phyloP scores from a whole-genome alignment of 2,329 filamentous ascomycete species.

The Claviceps pusilla region DNA sequence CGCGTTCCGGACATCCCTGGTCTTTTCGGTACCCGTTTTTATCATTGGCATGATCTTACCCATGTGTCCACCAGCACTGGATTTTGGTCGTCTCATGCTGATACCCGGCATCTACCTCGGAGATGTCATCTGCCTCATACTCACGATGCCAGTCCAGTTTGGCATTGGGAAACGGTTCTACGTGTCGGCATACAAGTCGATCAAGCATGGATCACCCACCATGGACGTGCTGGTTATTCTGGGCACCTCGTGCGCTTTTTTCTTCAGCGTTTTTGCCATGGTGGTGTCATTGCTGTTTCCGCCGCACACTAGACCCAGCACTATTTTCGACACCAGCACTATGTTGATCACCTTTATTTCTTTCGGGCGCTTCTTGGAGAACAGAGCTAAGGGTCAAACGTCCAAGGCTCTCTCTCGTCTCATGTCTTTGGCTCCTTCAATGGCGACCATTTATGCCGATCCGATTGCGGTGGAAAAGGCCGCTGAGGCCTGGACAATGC shows the following conservation, averaged over 20 bases:
- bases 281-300: slow-evolving; percentile 58
- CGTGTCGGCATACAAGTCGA: slow-evolving; percentile 76
- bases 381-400: slow-evolving; percentile 87
- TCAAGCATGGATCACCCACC: slow-evolving; percentile 81
- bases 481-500: slow-evolving; percentile 55
- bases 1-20: slow-evolving; percentile 62
- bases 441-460: slow-evolving; percentile 92
- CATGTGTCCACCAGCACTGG: slow-evolving; percentile 61
- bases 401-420: slow-evolving; percentile 83
- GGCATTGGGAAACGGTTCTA: slow-evolving; percentile 94
- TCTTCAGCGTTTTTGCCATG: slow-evolving; percentile 87
- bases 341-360: slow-evolving; percentile 97
- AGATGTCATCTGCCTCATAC: slow-evolving; percentile 65
- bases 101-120: slow-evolving; percentile 72
- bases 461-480: slow-evolving; percentile 86
- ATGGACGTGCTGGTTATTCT: slow-evolving; percentile 96
- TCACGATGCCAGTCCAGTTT: slow-evolving; percentile 91
- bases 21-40: slow-evolving; percentile 82
- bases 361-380: slow-evolving; percentile 81
- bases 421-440: slow-evolving; percentile 92
- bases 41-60: slow-evolving; percentile 86
- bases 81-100: slow-evolving; percentile 57
- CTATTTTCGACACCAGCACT: slow-evolving; percentile 92
- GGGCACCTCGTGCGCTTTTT: slow-evolving; percentile 88
- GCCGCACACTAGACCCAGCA: slow-evolving; percentile 67